These are phyloP conservation scores for Akebia trifoliata DNA, from an alignment of 164 flowering plant genomes.

Conservation along the genomic window DNA sequence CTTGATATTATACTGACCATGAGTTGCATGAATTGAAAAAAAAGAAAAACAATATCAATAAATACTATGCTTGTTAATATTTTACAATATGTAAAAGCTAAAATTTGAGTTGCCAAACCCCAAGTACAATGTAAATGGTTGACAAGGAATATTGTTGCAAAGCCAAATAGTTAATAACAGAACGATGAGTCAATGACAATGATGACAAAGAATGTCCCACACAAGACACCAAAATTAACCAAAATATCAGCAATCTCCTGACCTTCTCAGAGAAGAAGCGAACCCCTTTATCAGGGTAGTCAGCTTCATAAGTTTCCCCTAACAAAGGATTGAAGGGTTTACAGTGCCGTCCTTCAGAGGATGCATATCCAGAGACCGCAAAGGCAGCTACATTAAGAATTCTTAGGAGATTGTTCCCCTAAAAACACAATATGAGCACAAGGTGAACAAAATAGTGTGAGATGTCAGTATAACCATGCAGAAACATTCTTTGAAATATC, in stretches of 20 bases:
- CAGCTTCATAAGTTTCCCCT: conserved; percentile 98
- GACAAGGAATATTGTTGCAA: too few species aligned
- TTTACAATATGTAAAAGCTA: background rate
- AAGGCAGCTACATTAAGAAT: conserved; percentile 86
- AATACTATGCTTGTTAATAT: background rate
- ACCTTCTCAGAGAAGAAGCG: conserved; percentile 99
- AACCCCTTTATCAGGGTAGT: conserved; percentile 88
- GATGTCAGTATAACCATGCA: background rate
- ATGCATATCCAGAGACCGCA: conserved; percentile 96
- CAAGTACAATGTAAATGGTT: too few species aligned
- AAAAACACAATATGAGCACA: conserved; percentile 14
- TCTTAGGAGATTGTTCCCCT: conserved; percentile 85
- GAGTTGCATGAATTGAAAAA: background rate
- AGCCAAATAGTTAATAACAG: too few species aligned
- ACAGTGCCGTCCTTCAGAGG: conserved; percentile 84
- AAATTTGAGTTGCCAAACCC: background rate
- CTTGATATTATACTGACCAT: too few species aligned
- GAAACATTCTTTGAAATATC: background rate
- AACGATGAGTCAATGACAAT: too few species aligned
- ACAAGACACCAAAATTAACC: too few species aligned
- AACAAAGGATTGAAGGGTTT: conserved; percentile 96
- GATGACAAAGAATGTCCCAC: too few species aligned
- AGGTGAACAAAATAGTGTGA: conserved; percentile 3
- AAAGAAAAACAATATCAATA: background rate
- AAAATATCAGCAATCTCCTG: conserved; percentile 2